phyloP scores from a whole-genome alignment of 805 yeast species.

The Yamadazyma sp. region DNA sequence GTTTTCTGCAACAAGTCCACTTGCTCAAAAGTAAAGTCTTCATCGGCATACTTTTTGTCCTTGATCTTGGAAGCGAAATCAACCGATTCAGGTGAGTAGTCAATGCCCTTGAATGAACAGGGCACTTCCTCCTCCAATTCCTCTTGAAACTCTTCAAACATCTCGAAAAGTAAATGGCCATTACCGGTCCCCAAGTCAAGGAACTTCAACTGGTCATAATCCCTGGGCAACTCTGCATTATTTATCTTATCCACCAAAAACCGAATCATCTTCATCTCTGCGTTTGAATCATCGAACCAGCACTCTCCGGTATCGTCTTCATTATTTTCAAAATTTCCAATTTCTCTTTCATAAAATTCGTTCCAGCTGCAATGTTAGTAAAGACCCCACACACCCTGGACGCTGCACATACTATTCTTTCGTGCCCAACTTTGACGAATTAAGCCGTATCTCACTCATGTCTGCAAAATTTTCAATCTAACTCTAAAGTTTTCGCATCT shows the following conservation, averaged over 20 bases:
- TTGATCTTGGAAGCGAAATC: slow-evolving; percentile 68
- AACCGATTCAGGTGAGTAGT: slow-evolving; percentile 81
- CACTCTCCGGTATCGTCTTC: slow-evolving; percentile 89
- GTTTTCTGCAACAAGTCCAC: slow-evolving; percentile 62
- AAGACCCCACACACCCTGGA: background rate
- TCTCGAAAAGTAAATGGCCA: slow-evolving; percentile 79
- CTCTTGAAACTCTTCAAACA: slow-evolving; percentile 62
- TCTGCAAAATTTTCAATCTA: background rate
- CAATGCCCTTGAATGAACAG: slow-evolving; percentile 59
- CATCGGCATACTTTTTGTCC: slow-evolving; percentile 30
- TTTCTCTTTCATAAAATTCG: slow-evolving; percentile 74
- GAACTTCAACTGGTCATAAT: slow-evolving; percentile 37
- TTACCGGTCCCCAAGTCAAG: slow-evolving; percentile 95
- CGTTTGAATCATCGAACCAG: slow-evolving; percentile 96
- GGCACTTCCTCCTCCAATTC: slow-evolving; percentile 18
- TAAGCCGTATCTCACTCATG: slow-evolving; percentile 44
- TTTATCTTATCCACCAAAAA: slow-evolving; percentile 58
- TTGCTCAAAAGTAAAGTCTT: slow-evolving; percentile 53
- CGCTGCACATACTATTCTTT: slow-evolving; percentile 66
- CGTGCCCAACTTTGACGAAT: slow-evolving; percentile 83
- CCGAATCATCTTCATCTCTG: slow-evolving; percentile 80
- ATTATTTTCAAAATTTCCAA: slow-evolving; percentile 66
- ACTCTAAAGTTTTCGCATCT: too few species aligned
- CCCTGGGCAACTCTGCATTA: slow-evolving; percentile 22
- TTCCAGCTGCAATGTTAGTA: slow-evolving; percentile 67